Evolutionary conservation across 108 stramenopile species (phyloP).

Genomic region (Skeletonema costatum): DNA sequence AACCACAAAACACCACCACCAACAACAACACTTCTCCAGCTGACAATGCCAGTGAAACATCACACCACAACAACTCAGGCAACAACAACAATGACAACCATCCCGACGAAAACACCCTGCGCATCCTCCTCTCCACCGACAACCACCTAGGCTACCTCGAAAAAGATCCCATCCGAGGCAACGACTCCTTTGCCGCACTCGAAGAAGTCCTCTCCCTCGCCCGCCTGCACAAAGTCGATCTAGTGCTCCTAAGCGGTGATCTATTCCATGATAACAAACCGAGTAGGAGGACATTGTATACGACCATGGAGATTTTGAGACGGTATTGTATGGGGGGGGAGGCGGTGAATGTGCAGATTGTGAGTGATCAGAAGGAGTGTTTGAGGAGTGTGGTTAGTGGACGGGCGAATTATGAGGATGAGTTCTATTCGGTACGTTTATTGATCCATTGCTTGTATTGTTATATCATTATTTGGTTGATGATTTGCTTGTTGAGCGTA

Average conservation of each 20-base stretch:
- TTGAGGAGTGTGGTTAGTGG: slow-evolving; percentile 41
- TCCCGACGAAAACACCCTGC: slow-evolving; percentile 67
- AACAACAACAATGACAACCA: background rate
- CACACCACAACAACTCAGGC: background rate
- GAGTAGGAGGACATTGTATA: slow-evolving; percentile 80
- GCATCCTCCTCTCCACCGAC: slow-evolving; percentile 95
- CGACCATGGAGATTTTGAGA: slow-evolving; percentile 92
- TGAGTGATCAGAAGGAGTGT: slow-evolving; percentile 62
- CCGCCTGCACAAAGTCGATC: slow-evolving; percentile 63
- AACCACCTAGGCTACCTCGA: slow-evolving; percentile 95
- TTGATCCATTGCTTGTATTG: too few species aligned
- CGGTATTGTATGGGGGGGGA: slow-evolving; percentile 90
- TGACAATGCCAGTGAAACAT: background rate
- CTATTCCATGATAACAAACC: slow-evolving; percentile 99
- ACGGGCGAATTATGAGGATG: slow-evolving; percentile 93
- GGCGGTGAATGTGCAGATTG: slow-evolving; percentile 85
- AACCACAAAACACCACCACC: background rate
- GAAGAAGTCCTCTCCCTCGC: slow-evolving; percentile 92
- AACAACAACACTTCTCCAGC: background rate
- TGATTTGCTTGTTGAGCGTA: too few species aligned
- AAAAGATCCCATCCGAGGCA: slow-evolving; percentile 90
- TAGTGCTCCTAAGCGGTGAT: slow-evolving; percentile 94
- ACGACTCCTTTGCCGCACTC: slow-evolving; percentile 95
- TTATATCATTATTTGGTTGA: too few species aligned
- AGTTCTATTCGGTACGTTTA: slow-evolving; percentile 62